A percentile compares a stretch with the other conserved stretches of the same genome.
Evolutionary conservation across 768 basidiomycete species (phyloP).

Genomic region (Boletus vinaceobasis): DNA sequence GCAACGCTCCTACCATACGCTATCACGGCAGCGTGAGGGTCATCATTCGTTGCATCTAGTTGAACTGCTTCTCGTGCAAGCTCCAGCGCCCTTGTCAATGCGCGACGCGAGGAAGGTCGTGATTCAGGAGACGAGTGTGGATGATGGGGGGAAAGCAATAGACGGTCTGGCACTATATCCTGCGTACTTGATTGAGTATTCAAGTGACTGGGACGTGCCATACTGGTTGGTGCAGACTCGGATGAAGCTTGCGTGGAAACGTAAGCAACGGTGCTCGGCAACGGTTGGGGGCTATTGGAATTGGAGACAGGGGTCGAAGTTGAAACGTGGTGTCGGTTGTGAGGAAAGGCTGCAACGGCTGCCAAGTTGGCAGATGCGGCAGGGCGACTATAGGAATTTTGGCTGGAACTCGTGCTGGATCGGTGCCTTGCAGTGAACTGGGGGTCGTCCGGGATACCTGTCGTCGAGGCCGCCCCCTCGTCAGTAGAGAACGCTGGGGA

Average conservation of each 20-base stretch:
- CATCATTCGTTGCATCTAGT: conserved; percentile 83
- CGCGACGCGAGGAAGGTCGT: conserved; percentile 73
- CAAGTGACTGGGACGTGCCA: conserved; percentile 34
- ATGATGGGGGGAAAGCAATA: conserved; percentile 42
- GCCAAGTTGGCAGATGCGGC: conserved; percentile 48
- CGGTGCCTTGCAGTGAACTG: conserved; percentile 31
- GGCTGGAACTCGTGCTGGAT: conserved; percentile 36
- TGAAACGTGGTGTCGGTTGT: conserved; percentile 41
- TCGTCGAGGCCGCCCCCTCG: conserved; percentile 19
- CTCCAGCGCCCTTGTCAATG: conserved; percentile 81
- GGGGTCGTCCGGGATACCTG: conserved; percentile 27
- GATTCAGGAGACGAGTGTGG: conserved; percentile 45
- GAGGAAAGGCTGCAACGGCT: conserved; percentile 61
- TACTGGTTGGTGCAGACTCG: conserved; percentile 56
- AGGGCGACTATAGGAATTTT: conserved; percentile 31
- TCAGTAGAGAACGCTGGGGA: conserved; percentile 16
- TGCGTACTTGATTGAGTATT: conserved; percentile 27
- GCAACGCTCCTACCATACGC: conserved; percentile 87
- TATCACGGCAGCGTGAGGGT: conserved; percentile 83
- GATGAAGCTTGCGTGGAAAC: conserved; percentile 46
- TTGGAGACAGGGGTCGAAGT: conserved; percentile 22
- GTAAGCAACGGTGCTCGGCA: conserved; percentile 23
- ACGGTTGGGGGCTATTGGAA: conserved; percentile 27
- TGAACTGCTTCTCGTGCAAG: conserved; percentile 87
- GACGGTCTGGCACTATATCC: conserved; percentile 43